Conservation (phyloP, 805 yeast species). For the Ogataea zsoltii region DNA sequence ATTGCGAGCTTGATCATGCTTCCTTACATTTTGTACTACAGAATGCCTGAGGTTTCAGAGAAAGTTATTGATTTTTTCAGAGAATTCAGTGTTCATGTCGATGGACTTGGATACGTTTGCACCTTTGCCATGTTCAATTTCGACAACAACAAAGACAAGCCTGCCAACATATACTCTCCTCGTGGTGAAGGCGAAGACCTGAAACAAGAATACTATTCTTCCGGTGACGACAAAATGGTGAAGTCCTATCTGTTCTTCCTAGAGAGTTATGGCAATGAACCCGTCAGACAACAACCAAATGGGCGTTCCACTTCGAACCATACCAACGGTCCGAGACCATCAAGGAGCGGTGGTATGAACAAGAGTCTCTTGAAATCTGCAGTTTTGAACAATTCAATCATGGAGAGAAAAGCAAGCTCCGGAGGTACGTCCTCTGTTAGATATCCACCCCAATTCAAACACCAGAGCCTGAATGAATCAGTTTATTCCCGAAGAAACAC, state of each 20-base stretch:
- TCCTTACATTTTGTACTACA: constrained; percentile 88
- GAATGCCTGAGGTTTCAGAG: constrained; percentile 71
- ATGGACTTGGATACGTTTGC: constrained; percentile 93
- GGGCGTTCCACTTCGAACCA: constrained; percentile 2
- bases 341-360: constrained; percentile 9
- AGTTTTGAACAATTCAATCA: constrained; percentile 22
- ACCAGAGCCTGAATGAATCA: constrained; percentile 17
- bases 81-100: constrained; percentile 86
- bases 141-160: constrained; percentile 51
- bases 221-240: constrained; percentile 85
- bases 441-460: constrained; percentile 23
- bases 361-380: constrained; percentile 26
- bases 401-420: constrained; percentile 13
- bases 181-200: constrained; percentile 31
- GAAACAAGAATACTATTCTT: constrained; percentile 42
- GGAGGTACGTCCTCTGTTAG: constrained; percentile 16
- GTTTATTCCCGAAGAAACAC: constrained; percentile 11
- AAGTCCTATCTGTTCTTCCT: constrained; percentile 85
- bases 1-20: constrained; percentile 78
- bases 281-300: constrained; percentile 21
- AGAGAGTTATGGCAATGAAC: constrained; percentile 71
- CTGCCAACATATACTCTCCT: constrained; percentile 12
- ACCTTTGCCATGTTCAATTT: constrained; percentile 90
- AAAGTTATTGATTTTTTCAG: constrained; percentile 87
- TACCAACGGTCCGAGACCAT: not conserved